Conservation (phyloP, 257 asterid genomes). For the Mentha longifolia region DNA sequence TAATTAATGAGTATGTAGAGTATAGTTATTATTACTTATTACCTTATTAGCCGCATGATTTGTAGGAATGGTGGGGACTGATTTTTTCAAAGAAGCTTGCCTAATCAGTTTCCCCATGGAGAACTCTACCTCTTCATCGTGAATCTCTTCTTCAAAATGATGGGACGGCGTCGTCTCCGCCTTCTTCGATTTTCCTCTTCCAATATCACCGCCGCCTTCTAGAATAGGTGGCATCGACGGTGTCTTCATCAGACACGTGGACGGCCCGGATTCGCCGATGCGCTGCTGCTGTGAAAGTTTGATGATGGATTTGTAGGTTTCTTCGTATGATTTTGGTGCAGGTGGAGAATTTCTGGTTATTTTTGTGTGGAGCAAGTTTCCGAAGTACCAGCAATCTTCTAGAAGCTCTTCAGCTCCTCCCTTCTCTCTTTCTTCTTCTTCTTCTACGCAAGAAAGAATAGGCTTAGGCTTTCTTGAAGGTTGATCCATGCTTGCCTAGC, state of each 20-base stretch:
- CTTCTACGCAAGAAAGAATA: constrained; percentile 1
- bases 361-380: constrained; percentile 47
- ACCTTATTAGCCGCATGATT: constrained; percentile 45
- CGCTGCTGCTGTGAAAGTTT: constrained; percentile 17
- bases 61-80: constrained; percentile 32
- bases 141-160: not conserved
- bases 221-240: constrained; percentile 46
- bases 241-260: constrained; percentile 32
- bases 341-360: constrained; percentile 36
- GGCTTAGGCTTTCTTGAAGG: constrained; percentile 3
- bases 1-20: too few species aligned
- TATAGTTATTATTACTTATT: too few species aligned
- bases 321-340: constrained; percentile 50
- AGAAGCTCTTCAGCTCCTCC: constrained; percentile 53
- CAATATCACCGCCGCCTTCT: not conserved
- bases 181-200: constrained; percentile 21
- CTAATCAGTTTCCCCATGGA: constrained; percentile 64
- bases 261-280: not conserved
- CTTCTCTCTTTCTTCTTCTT: not conserved
- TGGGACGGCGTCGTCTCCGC: not conserved
- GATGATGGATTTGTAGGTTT: constrained; percentile 49
- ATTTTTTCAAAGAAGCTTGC: constrained; percentile 59
- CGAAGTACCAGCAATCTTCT: constrained; percentile 62
- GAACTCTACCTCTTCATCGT: constrained; percentile 54
- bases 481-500: constrained; percentile 18